Evolutionary conservation across 352 stramenopile genomes (phyloP).

Genomic region (Globisporangium nodosum): DNA sequence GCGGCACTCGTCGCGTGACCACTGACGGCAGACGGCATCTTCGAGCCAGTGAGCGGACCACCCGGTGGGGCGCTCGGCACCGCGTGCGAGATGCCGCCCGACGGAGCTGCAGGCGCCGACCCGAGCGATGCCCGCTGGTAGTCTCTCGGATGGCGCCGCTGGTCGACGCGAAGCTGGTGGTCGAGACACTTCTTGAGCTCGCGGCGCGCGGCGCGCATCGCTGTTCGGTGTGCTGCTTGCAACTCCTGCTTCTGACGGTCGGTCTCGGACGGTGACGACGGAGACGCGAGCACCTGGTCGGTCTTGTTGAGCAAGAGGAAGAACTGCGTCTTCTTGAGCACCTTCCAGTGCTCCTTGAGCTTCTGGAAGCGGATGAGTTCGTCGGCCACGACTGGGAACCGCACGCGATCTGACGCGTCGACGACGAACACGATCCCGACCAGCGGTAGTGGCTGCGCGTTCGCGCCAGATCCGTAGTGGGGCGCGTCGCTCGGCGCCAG

Average conservation of each 20-base stretch:
- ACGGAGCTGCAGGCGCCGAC: neutral
- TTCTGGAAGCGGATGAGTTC: slow-evolving; percentile 51
- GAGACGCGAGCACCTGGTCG: slow-evolving; percentile 20
- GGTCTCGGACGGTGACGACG: slow-evolving; percentile 2
- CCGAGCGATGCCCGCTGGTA: neutral
- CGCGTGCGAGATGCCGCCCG: neutral
- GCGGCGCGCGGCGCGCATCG: slow-evolving; percentile 27
- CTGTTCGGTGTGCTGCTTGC: slow-evolving; percentile 17
- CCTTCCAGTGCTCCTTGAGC: slow-evolving; percentile 21
- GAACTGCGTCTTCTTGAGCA: slow-evolving; percentile 29
- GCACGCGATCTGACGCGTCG: slow-evolving; percentile 32
- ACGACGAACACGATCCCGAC: slow-evolving; percentile 48
- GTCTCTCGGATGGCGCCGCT: slow-evolving; percentile 25
- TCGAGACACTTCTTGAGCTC: slow-evolving; percentile 48
- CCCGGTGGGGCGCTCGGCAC: neutral
- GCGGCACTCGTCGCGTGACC: neutral
- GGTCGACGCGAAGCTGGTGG: slow-evolving; percentile 38
- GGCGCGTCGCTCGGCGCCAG: neutral
- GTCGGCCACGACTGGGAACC: slow-evolving; percentile 41
- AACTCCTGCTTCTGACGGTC: slow-evolving; percentile 20
- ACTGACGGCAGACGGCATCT: neutral
- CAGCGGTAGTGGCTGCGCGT: slow-evolving; percentile 24
- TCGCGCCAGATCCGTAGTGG: slow-evolving; percentile 2
- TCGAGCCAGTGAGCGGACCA: neutral
- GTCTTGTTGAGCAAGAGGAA: slow-evolving; percentile 61